Base-by-base conservation (phyloP, 1,284 basidiomycete species). In the Moesziomyces sp. region DNA sequence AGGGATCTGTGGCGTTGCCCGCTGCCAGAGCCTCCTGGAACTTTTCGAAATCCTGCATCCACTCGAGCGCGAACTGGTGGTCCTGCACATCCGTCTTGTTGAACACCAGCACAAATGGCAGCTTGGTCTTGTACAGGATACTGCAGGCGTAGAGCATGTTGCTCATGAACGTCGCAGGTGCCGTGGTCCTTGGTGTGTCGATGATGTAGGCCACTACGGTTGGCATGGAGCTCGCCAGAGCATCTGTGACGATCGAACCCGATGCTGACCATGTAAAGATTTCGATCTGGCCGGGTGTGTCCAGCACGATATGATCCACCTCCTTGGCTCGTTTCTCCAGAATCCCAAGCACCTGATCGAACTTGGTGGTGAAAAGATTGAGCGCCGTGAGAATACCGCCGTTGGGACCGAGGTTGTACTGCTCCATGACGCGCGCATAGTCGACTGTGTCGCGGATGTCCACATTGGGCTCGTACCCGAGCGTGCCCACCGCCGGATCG, bases 131-230 rank as follows among this genome's bases (percentile, higher is more conserved):
- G 88, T 99, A 99, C 26, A 99, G 87, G 75, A 99, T 99, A 74
- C 94, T 96, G 88, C 97, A 99, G 0, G 97, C 97, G 82, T 99
- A 99, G 52, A 99, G 88, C 97, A 99, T 99, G 85, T 99, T 99
- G 55, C 92, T 94, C 97, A 99, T 99, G 85, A 99, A 99, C 0
- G 97, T 99, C 7, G 96, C 94, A 0, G 97, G 97, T 0, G 94
- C 91, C 0, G 91, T 91, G 11, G 94, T 96, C 61, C 97, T 89
- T 18, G 97, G 96, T 2, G 97, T 99, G 85, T 99, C 97, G 80
- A 99, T 94, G 64, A 99, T 90, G 84, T 98, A 99, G 13, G 95
- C 97, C 42, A 99, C 90, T 24, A 95, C 93, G 0, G 96, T 92
- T 0, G 97, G 97, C 68, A 98, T 87, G 0, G 94, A 90, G 11